Base-by-base conservation (phyloP, 352 stramenopile genomes). In the Globisporangium orthogonon region DNA sequence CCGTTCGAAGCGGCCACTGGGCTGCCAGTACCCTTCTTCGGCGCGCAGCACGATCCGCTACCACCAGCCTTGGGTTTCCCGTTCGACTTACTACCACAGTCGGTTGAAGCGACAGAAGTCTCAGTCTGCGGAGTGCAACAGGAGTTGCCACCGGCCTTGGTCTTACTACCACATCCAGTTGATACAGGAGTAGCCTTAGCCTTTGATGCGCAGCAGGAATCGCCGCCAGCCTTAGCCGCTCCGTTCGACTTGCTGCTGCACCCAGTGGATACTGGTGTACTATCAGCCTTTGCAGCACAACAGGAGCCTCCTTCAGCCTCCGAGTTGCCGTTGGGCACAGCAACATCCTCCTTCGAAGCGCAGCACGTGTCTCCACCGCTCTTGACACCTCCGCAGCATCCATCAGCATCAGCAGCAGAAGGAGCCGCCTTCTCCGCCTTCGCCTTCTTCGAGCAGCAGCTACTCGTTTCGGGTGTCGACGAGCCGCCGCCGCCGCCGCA, bases 371-470 rank as follows among this genome's bases (percentile, higher is more conserved):
- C 43, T 29, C n/a, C 43, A 15, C 4, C 9, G 9, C 35, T 40
- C 7, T 14, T 11, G 10, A 18, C 43, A 9, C 43, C 23, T 9
- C 7, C 9, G 43, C 43, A 48, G 17, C 43, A 48, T 7, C 6
- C 43, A 15, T 14, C 43, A 15, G 5, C 18, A 14, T n/a, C n/a
- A 49, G 44, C 18, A 43, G 37, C 10, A 43, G 37, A 17, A 43
- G 44, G 41, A 47, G 15, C 28, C 41, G 9, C 41, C 4, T 9
- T 49, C 44, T 18, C 44, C 23, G 7, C 0, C 44, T 51, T 29
- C 23, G 37, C n/a, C 30, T 71, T 72, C 2, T 41, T 60, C 7
- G 62, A 65, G 44, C 62, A 69, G 52, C 57, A 60, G 2, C 46
- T 18, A 3, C 15, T 29, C n/a, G 18, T 15, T 7, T 33, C 44